Percentiles rank a stretch among this genome's conserved stretches.
Conservation (phyloP, 2,329 filamentous ascomycete species). For the Colletotrichum orchidophilum region DNA sequence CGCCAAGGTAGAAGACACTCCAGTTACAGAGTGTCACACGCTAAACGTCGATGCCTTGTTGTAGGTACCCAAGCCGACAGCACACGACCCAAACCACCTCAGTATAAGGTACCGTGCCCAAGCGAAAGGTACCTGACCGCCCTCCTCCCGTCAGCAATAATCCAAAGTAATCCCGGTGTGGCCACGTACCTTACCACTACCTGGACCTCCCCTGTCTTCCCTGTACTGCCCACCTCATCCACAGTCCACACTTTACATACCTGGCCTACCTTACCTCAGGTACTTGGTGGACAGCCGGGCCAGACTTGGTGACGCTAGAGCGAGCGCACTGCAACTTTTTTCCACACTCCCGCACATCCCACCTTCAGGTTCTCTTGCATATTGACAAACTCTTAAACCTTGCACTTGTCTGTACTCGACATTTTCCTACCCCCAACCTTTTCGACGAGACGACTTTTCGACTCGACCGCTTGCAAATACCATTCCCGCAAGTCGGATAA, state of each 20-base stretch:
- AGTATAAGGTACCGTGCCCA: background rate
- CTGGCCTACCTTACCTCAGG: background rate
- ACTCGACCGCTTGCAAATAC: constrained; percentile 32
- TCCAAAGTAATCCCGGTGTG: background rate
- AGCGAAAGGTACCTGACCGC: background rate
- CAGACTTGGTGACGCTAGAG: constrained; percentile 1
- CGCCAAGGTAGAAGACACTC: background rate
- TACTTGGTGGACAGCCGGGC: background rate
- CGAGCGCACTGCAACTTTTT: constrained; percentile 29
- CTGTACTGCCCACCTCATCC: background rate
- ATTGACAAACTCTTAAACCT: constrained; percentile 32
- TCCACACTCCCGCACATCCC: constrained; percentile 28
- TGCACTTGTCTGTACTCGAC: constrained; percentile 23
- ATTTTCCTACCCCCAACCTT: constrained; percentile 8
- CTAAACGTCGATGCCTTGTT: background rate
- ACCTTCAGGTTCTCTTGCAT: constrained; percentile 32
- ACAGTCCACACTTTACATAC: background rate
- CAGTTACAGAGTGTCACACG: background rate
- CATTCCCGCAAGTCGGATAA: constrained; percentile 30
- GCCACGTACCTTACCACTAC: background rate
- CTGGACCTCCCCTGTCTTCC: background rate
- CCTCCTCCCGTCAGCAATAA: background rate
- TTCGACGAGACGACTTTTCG: constrained; percentile 25
- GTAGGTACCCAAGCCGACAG: background rate
- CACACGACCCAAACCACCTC: background rate